Base-by-base conservation (phyloP, 768 basidiomycete genomes). In the Boletellus ananiceps region DNA sequence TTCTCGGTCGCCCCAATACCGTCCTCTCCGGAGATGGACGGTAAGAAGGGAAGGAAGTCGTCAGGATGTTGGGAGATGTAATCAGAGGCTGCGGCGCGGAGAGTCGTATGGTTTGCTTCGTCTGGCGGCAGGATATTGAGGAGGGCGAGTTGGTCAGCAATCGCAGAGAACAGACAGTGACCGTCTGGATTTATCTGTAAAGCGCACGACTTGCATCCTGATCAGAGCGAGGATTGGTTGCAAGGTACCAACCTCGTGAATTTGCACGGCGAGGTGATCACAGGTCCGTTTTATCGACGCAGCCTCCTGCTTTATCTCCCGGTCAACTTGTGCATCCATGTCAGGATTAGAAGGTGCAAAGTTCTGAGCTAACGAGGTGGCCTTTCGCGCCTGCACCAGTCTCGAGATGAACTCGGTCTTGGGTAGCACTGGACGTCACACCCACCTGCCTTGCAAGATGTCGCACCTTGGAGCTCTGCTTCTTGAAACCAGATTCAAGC, bases 41-140 rank as follows among this genome's bases (percentile, higher is more conserved):
- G 88, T 4, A 98, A 73, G 72, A 98, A 99, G 11, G 94, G 94
- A 27, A 96, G 69, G 63, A 99, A 99, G 64, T 95, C 89, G 62
- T 93, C 84, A 1, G 82, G 79, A 68, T 99, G 90, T 4, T 78
- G 66, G 16, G 77, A 77, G 53, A 99, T 92, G 68, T 92, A 96
- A 44, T 78, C 68, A 0, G 94, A 82, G 11, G 95, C 93, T 13
- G 80, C 77, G 13, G 65, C 65, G 19, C 96, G 86, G 38, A 82
- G 76, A 13, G 71, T 71, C 5, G 70, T 59, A 61, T 89, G 88
- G 46, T 74, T 80, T 29, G 86, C 83, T 52, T 83, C 67, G 13
- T 71, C 58, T 2, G 77, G 57, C 8, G 84, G 76, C 27, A 93
- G 52, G 42, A 93, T 66, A 33, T 81, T 79, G 23, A 93, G 78